Percentiles rank a stretch among this genome's conserved stretches.
phyloP scores from a whole-genome alignment of 2,329 filamentous ascomycete species.

The Aspergillus melleus region DNA sequence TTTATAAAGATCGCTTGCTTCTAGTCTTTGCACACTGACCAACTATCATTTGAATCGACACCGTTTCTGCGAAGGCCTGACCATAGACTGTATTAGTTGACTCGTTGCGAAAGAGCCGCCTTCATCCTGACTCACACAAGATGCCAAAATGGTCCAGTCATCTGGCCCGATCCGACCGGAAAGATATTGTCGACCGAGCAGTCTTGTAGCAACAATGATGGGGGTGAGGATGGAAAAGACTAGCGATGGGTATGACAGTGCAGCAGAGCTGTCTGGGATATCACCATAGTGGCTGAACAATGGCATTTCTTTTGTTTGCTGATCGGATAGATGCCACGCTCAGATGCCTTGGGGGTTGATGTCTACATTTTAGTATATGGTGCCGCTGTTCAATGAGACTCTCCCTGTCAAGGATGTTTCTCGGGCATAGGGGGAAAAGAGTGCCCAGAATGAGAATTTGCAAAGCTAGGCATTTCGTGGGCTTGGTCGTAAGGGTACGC shows the following conservation, averaged over 20 bases:
- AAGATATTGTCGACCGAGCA: slow-evolving; percentile 17
- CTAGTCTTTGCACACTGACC: slow-evolving; percentile 2
- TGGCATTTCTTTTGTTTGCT: slow-evolving; percentile 11
- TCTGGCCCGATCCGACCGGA: slow-evolving; percentile 17
- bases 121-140: slow-evolving; percentile 6
- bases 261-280: slow-evolving; percentile 20
- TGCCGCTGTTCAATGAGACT: background rate
- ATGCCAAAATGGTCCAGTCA: slow-evolving; percentile 21
- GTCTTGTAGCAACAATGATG: slow-evolving; percentile 17
- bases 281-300: slow-evolving; percentile 25
- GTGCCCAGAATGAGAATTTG: background rate
- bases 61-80: slow-evolving; percentile 20
- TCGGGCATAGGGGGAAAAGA: background rate
- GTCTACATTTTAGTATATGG: background rate
- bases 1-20: background rate
- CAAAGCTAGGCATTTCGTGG: background rate
- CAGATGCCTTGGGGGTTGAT: background rate
- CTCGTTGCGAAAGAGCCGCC: background rate
- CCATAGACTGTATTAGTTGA: background rate
- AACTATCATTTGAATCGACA: slow-evolving; percentile 24
- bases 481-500: background rate
- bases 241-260: slow-evolving; percentile 18
- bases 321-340: background rate
- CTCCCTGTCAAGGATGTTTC: background rate
- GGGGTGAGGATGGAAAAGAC: slow-evolving; percentile 23